Base-by-base conservation (phyloP, 345 rosid genomes). In the Lumnitzera littorea region DNA sequence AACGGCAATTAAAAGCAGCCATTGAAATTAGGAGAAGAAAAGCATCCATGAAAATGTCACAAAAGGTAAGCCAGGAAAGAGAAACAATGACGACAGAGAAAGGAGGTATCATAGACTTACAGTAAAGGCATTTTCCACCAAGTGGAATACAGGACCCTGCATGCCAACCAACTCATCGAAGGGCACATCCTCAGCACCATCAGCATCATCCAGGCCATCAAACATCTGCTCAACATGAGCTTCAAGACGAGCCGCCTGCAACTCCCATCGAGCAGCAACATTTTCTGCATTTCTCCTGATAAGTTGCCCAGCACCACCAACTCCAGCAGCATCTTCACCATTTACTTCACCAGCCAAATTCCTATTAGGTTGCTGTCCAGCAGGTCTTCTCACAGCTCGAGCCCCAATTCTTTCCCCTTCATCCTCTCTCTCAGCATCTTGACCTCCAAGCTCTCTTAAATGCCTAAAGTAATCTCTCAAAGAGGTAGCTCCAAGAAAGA, bases 171-270 rank as follows among this genome's bases (percentile, higher is more conserved):
- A 89, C 79, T 95, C 99, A 54, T 95, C 99, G 68, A 95, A 95
- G 51, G 99, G 99, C 23, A 95, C 99, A 64, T 95, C 99, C 80
- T 95, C 99, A 11, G 99, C 99, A 69, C 96, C 99, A 79, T 94
- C 99, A 76, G 91, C 97, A 63, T 90, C 99, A 36, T 94, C 99
- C 75, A 94, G 70, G 49, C 95, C 99, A 81, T 94, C 99, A 79
- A 94, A 90, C 88, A 94, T 94, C 74, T 90, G 99, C 67, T 94
- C 99, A 62, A 94, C 96, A 69, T 88, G 99, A 70, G 97, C 97
- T 75, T 94, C 99, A 17, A 94, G 86, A 71, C 97, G 96, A 69
- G 96, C 99, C 55, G 97, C 99, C 82, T 86, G 99, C 80, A 90
- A 86, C 80, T 94, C 99, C 96, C 89, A 88, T 62, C 91, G 84